Evolutionary conservation across 2,329 filamentous ascomycete species (phyloP), one percentile per base, ranked within the genome.

Genomic region (Cryphonectria radicalis): DNA sequence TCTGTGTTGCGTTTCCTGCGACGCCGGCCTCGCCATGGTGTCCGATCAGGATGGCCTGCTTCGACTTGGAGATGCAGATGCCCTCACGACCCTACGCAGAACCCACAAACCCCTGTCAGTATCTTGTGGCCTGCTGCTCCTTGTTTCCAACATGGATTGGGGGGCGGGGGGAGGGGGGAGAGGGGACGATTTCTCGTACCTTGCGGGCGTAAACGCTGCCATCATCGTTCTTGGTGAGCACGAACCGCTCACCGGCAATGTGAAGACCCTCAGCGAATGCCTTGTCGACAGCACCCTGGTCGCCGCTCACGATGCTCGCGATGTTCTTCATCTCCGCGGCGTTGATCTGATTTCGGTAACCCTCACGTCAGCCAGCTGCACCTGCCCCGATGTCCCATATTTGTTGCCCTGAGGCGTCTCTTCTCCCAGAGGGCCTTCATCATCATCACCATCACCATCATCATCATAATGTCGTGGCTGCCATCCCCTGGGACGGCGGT

Each of bases 171-270:
- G 13, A 40, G 10, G 17, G 22, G 25, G 10, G 14, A 32, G 32
- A 14, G 32, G 8, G 37, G 37, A 11, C 32, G 37, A 40, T 40
- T 40, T 28, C 40, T 64, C 85, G 73, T 85, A 97, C 94, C 89
- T 94, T 91, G 88, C 95, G 94, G 75, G 90, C 93, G 82, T 97
- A 97, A 77, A 97, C 83, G 84, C 90, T 92, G 80, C 92, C 87
- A 43, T 92, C 94, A 73, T 95, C 93, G 67, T 91, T 89, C 79
- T 89, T 90, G 80, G 93, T 87, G 79, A 91, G 86, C 80, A 98
- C 88, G 81, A 91, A 98, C 82, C 93, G 92, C 79, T 91, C 89
- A 75, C 92, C 92, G 65, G 83, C 90, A 77, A 98, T 82, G 83
- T 93, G 88, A 78, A 98, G 81, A 74, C 95, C 95, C 32, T 91